Evolutionary conservation across 495 filamentous ascomycete species (phyloP), one percentile per base, ranked within the genome.

Genomic region (Penicillium parvum): DNA sequence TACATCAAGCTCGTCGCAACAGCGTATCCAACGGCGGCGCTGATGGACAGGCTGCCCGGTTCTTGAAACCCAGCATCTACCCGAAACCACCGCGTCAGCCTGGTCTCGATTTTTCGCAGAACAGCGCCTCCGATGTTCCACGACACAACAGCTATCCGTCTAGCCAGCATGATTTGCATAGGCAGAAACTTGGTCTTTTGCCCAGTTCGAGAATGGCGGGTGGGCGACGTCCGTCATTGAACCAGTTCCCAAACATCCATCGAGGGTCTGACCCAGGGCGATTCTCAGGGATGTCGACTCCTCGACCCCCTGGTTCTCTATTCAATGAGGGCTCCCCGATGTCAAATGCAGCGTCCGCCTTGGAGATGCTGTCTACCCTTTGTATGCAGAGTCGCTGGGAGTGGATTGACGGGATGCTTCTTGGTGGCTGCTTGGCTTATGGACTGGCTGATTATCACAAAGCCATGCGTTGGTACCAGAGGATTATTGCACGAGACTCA

Each of bases 381-480:
- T 95, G 90, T 62, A 81, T 82, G 52, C 86, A 95, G 54, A 91
- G 88, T 57, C 77, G 76, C 11, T 95, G 91, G 89, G 79, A 83
- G 51, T 98, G 92, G 92, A 80, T 91, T 41, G 91, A 97, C 62
- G 92, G 94, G 11, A 95, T 98, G 76, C 70, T 96, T 16, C 77
- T 98, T 11, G 90, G 84, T 23, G 92, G 92, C 4, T 98, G 92
- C 58, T 72, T 98, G 37, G 85, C 94, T 27, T 97, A 96, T 72
- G 94, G 88, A 7, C 68, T 98, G 8, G 87, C 88, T 40, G 84
- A 90, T 56, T 91, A 94, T 58, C 78, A 86, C 42, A 83, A 86
- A 56, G 88, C 94, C 7, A 68, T 90, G 56, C 78, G 85, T 36
- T 96, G 89, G 90, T 97, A 95, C 66, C 79, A 74, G 9, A 83